Base-by-base conservation (phyloP, 2,329 filamentous ascomycete genomes). In the Diplodia mutila region DNA sequence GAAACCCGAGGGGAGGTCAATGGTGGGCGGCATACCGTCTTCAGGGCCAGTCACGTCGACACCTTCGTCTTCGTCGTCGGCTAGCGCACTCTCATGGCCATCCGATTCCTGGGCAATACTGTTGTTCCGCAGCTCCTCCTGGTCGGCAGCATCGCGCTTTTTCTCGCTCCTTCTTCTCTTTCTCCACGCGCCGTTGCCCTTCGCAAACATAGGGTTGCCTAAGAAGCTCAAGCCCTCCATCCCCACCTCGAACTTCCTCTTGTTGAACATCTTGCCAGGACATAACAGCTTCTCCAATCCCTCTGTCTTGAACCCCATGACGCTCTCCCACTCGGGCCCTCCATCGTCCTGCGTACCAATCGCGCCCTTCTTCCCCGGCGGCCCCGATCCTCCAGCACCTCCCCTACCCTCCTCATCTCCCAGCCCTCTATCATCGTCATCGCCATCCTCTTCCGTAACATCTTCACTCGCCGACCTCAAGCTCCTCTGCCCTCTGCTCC, bases 181-280 rank as follows among this genome's bases (percentile, higher is more conserved):
- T 71, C 78, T 80, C 79, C 79, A 80, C 29, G 75, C 63, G 1
- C 78, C 79, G 59, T 80, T 78, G 2, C 79, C 78, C 23, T 78
- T 70, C n/a, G 79, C 75, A 69, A 79, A 80, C 75, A 79, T 80
- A 27, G 79, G 79, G n/a, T 77, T 76, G 29, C 79, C 78, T 1
- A 80, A 72, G 65, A 80, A 80, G 9, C 79, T 77, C 18, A 79
- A 72, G 49, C 76, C 75, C 69, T 80, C 79, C 3, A 80, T 76
- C 1, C 78, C 78, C 11, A 80, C 70, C 70, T 80, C 79, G 69
- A 80, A 80, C 39, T 75, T 72, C 29, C 75, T 71, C 74, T 80
- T 80, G 67, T 80, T 80, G 69, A 77, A 80, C 7, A 75, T 73
- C 59, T 73, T 74, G 52, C 70, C 71, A 8, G 79, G 79, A 66